Base-by-base conservation (phyloP, 768 basidiomycete species). In the Paxillus ammoniavirescens region DNA sequence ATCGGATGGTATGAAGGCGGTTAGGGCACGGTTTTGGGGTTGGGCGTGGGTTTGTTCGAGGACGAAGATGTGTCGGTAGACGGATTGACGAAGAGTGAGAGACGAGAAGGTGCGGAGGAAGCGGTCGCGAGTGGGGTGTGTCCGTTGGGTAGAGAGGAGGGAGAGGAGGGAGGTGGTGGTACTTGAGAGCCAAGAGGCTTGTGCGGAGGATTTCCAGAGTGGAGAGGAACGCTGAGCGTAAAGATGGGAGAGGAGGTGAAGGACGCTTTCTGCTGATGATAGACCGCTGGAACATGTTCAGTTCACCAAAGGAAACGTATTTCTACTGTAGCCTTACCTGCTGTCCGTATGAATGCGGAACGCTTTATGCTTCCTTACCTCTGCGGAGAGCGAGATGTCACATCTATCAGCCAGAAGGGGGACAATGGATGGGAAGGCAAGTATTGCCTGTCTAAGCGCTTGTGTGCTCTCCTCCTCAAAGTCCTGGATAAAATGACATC, bases 351-450 rank as follows among this genome's bases (percentile, higher is more conserved):
- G 75, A 21, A 95, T 83, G 57, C 81, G 78, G 64, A 93, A 88
- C 18, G 83, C 81, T 4, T 73, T 74, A 63, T 89, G 83, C 0
- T 75, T 67, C 13, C 88, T 74, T 10, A 91, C 75, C 2, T 80
- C 72, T 2, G 72, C 68, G 4, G 89, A 76, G 2, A 96, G 70
- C 5, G 75, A 65, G 3, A 87, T 80, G 15, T 94, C 93, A 8
- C 89, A 78, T 66, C 93, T 94, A 66, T 96, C 92, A 2, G 91
- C 91, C 1, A 98, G 72, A 5, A 95, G 75, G 0, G 88, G 86
- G 0, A 94, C 80, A 2, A 96, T 77, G 1, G 87, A 83, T 0
- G 96, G 96, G 69, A 91, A 98, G 0, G 79, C 78, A 6, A 78
- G 63, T 9, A 94, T 80, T 0, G 95, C 95, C 18, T 88, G 80